Evolutionary conservation across 139 green algal genomes (phyloP), one percentile per base, ranked within the genome.

Genomic region (Mesostigma viride): DNA sequence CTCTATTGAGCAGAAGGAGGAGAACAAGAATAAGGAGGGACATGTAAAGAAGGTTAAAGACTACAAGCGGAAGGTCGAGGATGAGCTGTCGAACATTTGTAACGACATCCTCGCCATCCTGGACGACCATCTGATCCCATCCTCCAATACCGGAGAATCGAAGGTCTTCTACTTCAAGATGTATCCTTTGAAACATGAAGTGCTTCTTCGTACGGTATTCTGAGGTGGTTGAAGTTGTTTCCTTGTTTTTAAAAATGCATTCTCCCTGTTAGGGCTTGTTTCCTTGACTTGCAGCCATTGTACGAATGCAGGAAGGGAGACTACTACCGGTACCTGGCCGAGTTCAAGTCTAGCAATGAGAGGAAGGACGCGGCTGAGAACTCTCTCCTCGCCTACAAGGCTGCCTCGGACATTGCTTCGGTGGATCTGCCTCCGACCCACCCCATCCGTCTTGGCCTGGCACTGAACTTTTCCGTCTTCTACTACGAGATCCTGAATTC

Each of bases 1-100:
- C 70, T 91, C 78, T 74, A 97, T 99, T 73, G 94, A 99, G 86
- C 91, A 96, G 79, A 99, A 98, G 81, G 94, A 99, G 82, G 89
- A 97, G 78, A 86, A 79, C 81, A 99, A 99, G 81, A 90, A 90
- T 65, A 95, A 96, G 65, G 84, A 91, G 62, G 88, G 95, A 70
- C 86, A 95, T 58, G 89, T 96, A 14, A 83, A 83, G 71, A 71
- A 86, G 35, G 97, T 98, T 79, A 87, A 90, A 76, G 88, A 89
- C 6, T 65, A 65, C 20, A 28, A 3, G 14, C 4, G 6, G 0
- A 64, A 79, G 51, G 72, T 84, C 3, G 81, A 86, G 79, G 58
- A 65, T 6, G 81, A 86, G 81, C 65, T 86, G 1, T 65, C 53
- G 20, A 59, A 81, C 2, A 86, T 85, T 28, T 86, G 81, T 72